Evolutionary conservation across 73 alveolate species (phyloP).

Genomic region (Paramecium sexaurelia): DNA sequence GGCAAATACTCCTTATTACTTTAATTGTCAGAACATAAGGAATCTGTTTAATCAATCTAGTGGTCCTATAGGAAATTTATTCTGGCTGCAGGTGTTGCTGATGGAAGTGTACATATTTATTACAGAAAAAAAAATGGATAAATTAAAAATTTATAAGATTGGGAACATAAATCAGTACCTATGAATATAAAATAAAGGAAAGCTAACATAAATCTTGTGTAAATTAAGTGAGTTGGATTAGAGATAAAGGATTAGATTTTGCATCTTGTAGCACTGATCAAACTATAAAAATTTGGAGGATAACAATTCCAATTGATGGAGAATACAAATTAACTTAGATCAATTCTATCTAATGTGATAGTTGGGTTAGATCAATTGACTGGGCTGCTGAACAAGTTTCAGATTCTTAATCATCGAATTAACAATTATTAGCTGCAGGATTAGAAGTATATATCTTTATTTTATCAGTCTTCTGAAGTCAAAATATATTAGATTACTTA

Average conservation of each 20-base stretch:
- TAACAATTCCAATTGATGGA: not conserved
- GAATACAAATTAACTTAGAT: not conserved
- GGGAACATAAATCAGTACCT: not conserved
- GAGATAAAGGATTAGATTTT: not conserved
- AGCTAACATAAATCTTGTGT: not conserved
- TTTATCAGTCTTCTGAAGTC: not conserved
- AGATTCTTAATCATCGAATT: not conserved
- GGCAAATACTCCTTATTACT: not conserved
- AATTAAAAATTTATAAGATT: not conserved
- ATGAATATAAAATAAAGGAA: not conserved
- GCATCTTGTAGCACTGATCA: conserved; percentile 14
- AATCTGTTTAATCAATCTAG: not conserved
- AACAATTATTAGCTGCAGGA: not conserved
- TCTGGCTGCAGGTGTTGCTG: conserved; percentile 47
- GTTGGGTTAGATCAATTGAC: conserved; percentile 44
- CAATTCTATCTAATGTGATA: not conserved
- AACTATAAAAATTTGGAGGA: not conserved
- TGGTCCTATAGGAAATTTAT: not conserved
- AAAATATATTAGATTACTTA: not conserved
- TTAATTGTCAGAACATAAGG: not conserved
- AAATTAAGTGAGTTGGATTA: conserved; percentile 30
- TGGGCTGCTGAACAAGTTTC: conserved; percentile 36
- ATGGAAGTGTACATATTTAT: conserved; percentile 25
- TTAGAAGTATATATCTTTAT: not conserved
- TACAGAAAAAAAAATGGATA: not conserved